Evolutionary conservation across 1,284 basidiomycete species (phyloP).

Genomic region (Calocybe gambosa): DNA sequence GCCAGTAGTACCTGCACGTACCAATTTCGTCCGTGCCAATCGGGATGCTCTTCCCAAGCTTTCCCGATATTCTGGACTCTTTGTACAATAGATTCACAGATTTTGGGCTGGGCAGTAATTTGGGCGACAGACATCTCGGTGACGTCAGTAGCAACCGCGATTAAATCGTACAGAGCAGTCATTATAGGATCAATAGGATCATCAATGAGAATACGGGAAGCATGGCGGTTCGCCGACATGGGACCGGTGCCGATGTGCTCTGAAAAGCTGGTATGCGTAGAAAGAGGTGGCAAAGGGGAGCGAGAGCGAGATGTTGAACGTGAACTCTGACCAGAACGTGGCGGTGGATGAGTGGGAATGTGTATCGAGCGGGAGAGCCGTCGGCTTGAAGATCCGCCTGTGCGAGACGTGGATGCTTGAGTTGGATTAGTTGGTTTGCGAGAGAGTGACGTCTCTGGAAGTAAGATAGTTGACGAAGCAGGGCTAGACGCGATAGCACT

Average conservation of each 20-base stretch:
- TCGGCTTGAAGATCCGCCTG: conserved; percentile 54
- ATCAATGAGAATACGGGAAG: conserved; percentile 68
- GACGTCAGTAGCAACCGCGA: conserved; percentile 92
- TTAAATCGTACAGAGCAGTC: conserved; percentile 87
- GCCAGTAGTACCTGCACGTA: conserved; percentile 96
- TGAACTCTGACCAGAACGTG: conserved; percentile 78
- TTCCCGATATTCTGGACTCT: conserved; percentile 88
- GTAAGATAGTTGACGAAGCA: conserved; percentile 46
- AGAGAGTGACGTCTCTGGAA: conserved; percentile 57
- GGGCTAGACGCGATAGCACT: conserved; percentile 50
- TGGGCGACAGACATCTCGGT: conserved; percentile 84
- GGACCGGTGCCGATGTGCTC: conserved; percentile 41
- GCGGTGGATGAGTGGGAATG: conserved; percentile 60
- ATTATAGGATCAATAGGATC: conserved; percentile 88
- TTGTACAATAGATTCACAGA: conserved; percentile 84
- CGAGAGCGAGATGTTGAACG: conserved; percentile 93
- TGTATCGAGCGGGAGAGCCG: conserved; percentile 78
- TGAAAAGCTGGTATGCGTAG: conserved; percentile 56
- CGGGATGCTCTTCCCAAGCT: conserved; percentile 95
- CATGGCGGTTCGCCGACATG: conserved; percentile 56
- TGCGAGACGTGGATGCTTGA: conserved; percentile 46
- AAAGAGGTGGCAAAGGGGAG: conserved; percentile 83
- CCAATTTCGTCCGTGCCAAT: conserved; percentile 98
- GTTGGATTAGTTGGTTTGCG: conserved; percentile 50
- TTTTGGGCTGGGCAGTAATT: conserved; percentile 79